Evolutionary conservation across 2,329 filamentous ascomycete genomes (phyloP), one percentile per base, ranked within the genome.

Genomic region (Aureobasidium sp.): DNA sequence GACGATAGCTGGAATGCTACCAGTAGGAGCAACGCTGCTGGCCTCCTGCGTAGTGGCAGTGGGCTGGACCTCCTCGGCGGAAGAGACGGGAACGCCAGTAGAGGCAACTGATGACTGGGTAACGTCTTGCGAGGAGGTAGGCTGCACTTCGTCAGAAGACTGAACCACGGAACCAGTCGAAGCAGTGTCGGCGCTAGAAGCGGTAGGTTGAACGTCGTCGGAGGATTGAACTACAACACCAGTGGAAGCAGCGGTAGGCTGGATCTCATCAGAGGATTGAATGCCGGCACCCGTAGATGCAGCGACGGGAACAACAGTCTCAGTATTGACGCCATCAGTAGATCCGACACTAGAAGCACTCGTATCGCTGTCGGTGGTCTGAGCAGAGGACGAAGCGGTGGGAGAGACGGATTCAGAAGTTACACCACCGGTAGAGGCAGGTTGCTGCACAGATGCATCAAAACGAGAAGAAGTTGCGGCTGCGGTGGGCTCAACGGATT

Each of bases 1-100:
- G 52, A 68, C 59, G 42, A 67, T 64, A 5, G 60, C 62, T 27
- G 71, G 65, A 29, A 67, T 57, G 42, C 63, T 64, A 29, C 66
- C 68, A 52, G 61, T 54, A 7, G 63, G 54, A 17, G 63, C 48
- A 42, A 15, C 39, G 6, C 19, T 54, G 29, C 9, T 54, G 6
- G 42, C 35, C 4, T 44, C 42, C 35, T 49, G 40, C 14, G 27
- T 19, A 17, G 33, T 44, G 27, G 40, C 39, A 42, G 54, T 58
- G 17, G 61, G 39, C 45, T 58, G 53, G 1, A 48, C 42, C 24
- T 58, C 53, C 19, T 53, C 40, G 24, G 54, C 22, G 22, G 61
- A 58, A 33, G 53, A 37, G 5, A 58, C 29, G 14, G 45, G 44
- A 17, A 45, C 59, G 14, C 59, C 60, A 14, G 60, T 57, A 6